Conservation (phyloP, 129 eudicot species). For the Helianthus tuberosus region DNA sequence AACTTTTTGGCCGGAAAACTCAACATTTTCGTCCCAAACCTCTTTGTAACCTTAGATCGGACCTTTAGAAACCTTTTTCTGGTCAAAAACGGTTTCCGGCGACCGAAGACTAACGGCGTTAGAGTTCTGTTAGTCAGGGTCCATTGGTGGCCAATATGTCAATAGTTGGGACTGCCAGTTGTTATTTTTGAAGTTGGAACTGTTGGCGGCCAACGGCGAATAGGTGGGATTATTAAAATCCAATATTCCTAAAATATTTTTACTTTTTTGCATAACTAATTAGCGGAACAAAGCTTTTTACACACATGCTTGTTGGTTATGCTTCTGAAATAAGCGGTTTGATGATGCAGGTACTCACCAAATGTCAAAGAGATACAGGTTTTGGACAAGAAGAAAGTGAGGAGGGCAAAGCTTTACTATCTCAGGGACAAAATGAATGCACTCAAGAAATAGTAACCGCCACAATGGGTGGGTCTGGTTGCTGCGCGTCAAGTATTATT, state of each 20-base stretch:
- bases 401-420: slow-evolving; percentile 96
- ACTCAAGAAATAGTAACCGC: slow-evolving; percentile 44
- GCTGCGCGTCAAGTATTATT: slow-evolving; percentile 2
- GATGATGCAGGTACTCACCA: slow-evolving; percentile 79
- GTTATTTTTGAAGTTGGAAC: too few species aligned
- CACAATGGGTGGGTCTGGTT: not conserved
- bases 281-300: slow-evolving; percentile 5
- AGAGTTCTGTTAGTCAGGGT: too few species aligned
- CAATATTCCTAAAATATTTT: not conserved
- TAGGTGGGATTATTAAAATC: too few species aligned
- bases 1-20: too few species aligned
- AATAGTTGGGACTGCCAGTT: too few species aligned
- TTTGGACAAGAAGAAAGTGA: slow-evolving; percentile 94
- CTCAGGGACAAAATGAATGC: slow-evolving; percentile 88
- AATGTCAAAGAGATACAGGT: slow-evolving; percentile 90
- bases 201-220: too few species aligned
- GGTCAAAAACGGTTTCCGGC: too few species aligned
- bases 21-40: too few species aligned
- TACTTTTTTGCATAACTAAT: not conserved
- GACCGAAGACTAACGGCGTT: too few species aligned
- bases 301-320: slow-evolving; percentile 19
- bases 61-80: too few species aligned
- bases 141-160: too few species aligned
- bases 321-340: slow-evolving; percentile 23
- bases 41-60: too few species aligned